phyloP scores from a whole-genome alignment of 1,139 yeast genomes.

The Diutina catenulata region DNA sequence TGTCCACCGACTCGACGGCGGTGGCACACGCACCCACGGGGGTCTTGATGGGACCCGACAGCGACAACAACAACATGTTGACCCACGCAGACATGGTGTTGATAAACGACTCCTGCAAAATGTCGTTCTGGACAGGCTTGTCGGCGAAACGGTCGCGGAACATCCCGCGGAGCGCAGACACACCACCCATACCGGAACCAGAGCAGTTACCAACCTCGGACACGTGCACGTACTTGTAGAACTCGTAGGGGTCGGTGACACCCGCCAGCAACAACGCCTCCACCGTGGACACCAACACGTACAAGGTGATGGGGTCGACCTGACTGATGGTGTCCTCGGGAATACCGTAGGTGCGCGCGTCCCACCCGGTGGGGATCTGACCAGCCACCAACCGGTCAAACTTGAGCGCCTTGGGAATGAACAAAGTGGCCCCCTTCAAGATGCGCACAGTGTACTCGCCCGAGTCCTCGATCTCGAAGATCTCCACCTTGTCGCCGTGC shows the following conservation, averaged over 20 bases:
- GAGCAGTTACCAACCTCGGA: conserved; percentile 99
- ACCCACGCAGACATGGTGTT: conserved; percentile 99
- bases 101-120: conserved; percentile 93
- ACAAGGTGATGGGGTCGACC: conserved; percentile 93
- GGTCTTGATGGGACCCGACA: conserved; percentile 98
- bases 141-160: conserved; percentile 89
- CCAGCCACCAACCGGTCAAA: conserved; percentile 97
- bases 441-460: conserved; percentile 89
- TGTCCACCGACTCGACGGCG: conserved; percentile 93
- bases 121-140: conserved; percentile 90
- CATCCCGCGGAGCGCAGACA: conserved; percentile 92
- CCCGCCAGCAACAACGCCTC: conserved; percentile 93
- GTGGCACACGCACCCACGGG: conserved; percentile 99
- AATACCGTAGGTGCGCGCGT: conserved; percentile 90
- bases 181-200: conserved; percentile 99
- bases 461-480: conserved; percentile 75
- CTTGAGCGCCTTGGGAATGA: conserved; percentile 89
- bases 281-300: conserved; percentile 84
- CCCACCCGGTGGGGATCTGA: conserved; percentile 98
- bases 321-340: conserved; percentile 85
- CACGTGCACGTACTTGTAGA: conserved; percentile 94
- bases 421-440: conserved; percentile 85
- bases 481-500: conserved; percentile 91
- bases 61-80: conserved; percentile 88
- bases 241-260: conserved; percentile 95